phyloP scores from a whole-genome alignment of 1,284 basidiomycete species.

The Schizophyllum amplum region DNA sequence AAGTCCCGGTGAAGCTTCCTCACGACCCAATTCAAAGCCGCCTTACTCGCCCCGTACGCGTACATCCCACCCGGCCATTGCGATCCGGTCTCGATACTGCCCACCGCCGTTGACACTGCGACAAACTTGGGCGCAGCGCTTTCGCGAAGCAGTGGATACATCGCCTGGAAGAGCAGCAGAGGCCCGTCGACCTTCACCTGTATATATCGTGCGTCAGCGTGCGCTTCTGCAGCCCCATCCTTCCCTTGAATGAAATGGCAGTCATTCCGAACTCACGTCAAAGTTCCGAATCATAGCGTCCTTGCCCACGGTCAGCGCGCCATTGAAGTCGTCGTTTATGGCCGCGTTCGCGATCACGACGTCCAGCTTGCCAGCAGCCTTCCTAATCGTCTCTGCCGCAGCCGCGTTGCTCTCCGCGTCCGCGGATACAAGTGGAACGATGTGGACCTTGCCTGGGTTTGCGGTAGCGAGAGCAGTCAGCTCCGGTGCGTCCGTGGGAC shows the following conservation, averaged over 20 bases:
- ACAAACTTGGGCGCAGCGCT: neutral
- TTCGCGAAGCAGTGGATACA: neutral
- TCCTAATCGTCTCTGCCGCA: neutral
- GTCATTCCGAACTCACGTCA: neutral
- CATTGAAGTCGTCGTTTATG: neutral
- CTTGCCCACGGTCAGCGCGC: neutral
- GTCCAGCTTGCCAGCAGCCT: neutral
- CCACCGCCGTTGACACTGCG: neutral
- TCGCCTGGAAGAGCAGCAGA: constrained; percentile 3
- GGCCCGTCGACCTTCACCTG: constrained; percentile 2
- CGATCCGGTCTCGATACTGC: neutral
- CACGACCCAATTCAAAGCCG: neutral
- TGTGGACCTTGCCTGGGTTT: constrained; percentile 1
- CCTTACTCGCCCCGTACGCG: neutral
- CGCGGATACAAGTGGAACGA: neutral
- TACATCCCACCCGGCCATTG: neutral
- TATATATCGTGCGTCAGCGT: neutral
- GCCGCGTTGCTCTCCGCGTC: constrained; percentile 1
- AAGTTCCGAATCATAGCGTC: neutral
- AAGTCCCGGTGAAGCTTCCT: neutral
- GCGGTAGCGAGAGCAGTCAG: neutral
- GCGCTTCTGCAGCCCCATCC: neutral
- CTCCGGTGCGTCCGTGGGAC: neutral
- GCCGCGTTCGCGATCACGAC: constrained; percentile 5
- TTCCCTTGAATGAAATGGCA: neutral